Evolutionary conservation across 1,284 basidiomycete genomes (phyloP).

Genomic region (Dichomitus squalens): DNA sequence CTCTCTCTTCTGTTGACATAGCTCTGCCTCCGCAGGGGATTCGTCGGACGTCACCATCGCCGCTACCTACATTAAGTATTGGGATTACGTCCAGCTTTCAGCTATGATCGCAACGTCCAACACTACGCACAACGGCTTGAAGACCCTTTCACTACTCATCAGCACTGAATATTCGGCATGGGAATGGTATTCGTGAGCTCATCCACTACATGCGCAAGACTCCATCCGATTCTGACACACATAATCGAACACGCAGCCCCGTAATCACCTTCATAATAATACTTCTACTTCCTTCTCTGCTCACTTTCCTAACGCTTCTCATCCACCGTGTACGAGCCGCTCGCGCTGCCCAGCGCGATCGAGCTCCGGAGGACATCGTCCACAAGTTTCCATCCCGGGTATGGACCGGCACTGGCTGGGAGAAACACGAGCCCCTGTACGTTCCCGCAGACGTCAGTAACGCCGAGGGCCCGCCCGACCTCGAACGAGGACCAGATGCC

Average conservation of each 20-base stretch:
- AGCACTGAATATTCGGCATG: conserved; percentile 78
- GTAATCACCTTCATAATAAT: conserved; percentile 81
- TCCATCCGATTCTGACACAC: not conserved
- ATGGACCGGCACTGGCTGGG: conserved; percentile 79
- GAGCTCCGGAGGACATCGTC: conserved; percentile 80
- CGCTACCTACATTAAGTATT: conserved; percentile 74
- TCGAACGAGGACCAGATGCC: conserved; percentile 33
- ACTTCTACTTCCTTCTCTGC: conserved; percentile 76
- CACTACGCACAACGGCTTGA: conserved; percentile 73
- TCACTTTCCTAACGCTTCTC: conserved; percentile 81
- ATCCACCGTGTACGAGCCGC: conserved; percentile 78
- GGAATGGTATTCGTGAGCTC: conserved; percentile 83
- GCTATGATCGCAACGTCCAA: conserved; percentile 67
- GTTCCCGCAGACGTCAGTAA: conserved; percentile 32
- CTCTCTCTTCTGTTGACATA: conserved; percentile 3
- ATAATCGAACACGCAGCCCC: conserved; percentile 47
- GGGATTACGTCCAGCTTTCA: conserved; percentile 65
- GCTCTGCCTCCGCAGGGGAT: conserved; percentile 52
- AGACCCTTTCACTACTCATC: conserved; percentile 73
- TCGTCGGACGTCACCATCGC: conserved; percentile 72
- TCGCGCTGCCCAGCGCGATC: conserved; percentile 75
- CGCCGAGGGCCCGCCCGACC: conserved; percentile 30
- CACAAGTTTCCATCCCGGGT: conserved; percentile 76
- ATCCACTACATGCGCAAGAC: not conserved
- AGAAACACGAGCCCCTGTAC: conserved; percentile 55